phyloP scores from a whole-genome alignment of 1,139 yeast species.

The Lodderomyces theae region DNA sequence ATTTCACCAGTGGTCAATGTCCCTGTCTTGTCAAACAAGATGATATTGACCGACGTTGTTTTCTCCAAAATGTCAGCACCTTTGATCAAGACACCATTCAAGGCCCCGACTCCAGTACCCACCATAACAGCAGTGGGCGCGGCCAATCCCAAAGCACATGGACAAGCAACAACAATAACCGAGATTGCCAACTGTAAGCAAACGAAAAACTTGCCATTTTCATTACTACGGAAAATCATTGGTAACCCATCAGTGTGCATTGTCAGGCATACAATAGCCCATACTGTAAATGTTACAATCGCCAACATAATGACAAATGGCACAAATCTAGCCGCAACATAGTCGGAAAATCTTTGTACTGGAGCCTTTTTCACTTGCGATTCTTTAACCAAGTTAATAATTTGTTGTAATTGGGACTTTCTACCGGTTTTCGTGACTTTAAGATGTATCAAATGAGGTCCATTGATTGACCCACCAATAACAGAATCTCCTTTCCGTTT shows the following conservation, averaged over 20 bases:
- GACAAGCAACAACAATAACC: conserved; percentile 96
- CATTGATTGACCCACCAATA: conserved; percentile 90
- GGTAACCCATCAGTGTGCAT: conserved; percentile 45
- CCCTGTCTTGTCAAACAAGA: conserved; percentile 94
- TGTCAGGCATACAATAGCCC: conserved; percentile 49
- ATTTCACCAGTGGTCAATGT: conserved; percentile 86
- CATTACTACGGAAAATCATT: conserved; percentile 48
- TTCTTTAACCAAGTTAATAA: conserved; percentile 79
- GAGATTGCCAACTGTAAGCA: conserved; percentile 85
- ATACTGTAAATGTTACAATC: conserved; percentile 59
- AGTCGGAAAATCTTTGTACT: conserved; percentile 85
- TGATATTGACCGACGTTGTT: conserved; percentile 61
- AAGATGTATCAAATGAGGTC: conserved; percentile 69
- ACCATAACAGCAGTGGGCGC: conserved; percentile 99
- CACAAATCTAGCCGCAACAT: conserved; percentile 81
- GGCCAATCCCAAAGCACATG: conserved; percentile 94
- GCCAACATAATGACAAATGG: conserved; percentile 68
- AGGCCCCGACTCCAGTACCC: conserved; percentile 95
- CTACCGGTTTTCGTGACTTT: conserved; percentile 71
- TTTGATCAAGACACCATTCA: conserved; percentile 83
- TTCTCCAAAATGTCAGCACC: conserved; percentile 89
- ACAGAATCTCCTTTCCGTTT: conserved; percentile 62
- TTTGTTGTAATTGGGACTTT: conserved; percentile 82
- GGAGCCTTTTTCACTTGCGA: conserved; percentile 91
- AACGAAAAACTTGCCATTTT: conserved; percentile 60